phyloP scores from a whole-genome alignment of 140 eudicot species.

The Stevia rebaudiana region DNA sequence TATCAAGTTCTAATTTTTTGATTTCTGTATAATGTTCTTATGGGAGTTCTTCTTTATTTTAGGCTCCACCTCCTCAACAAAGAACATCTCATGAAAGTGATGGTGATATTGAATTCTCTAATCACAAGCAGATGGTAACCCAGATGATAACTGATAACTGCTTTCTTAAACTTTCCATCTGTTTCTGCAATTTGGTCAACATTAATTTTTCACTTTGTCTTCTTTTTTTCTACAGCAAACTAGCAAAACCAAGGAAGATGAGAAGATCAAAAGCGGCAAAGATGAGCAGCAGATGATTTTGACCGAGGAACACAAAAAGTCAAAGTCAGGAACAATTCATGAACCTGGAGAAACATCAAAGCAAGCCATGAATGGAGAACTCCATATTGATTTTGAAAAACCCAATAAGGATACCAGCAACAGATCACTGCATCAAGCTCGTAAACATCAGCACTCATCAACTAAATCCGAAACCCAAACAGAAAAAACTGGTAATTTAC shows the following conservation, averaged over 20 bases:
- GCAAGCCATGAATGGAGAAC: slow-evolving; percentile 36
- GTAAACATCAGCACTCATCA: slow-evolving; percentile 41
- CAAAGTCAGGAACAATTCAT: slow-evolving; percentile 25
- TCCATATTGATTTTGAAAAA: slow-evolving; percentile 57
- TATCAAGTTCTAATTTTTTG: slow-evolving; percentile 13
- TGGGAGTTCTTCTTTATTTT: slow-evolving; percentile 3
- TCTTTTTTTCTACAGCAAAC: slow-evolving; percentile 28
- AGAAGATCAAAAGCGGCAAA: slow-evolving; percentile 20
- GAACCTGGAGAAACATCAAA: slow-evolving; percentile 39
- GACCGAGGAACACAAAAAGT: slow-evolving; percentile 31
- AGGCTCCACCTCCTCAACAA: slow-evolving; percentile 96
- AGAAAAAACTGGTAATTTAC: slow-evolving; percentile 53
- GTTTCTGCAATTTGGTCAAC: neutral
- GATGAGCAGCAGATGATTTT: slow-evolving; percentile 20
- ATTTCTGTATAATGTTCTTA: slow-evolving; percentile 2
- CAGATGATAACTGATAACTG: slow-evolving; percentile 27
- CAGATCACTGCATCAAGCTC: slow-evolving; percentile 34
- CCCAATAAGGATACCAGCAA: slow-evolving; percentile 41
- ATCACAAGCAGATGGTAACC: slow-evolving; percentile 30
- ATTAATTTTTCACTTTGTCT: neutral
- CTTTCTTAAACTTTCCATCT: neutral
- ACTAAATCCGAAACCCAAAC: slow-evolving; percentile 37
- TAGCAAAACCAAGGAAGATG: slow-evolving; percentile 35
- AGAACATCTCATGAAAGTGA: slow-evolving; percentile 63
- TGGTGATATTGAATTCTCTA: slow-evolving; percentile 19